phyloP scores from a whole-genome alignment of 345 rosid genomes.

The Turritis glabra region DNA sequence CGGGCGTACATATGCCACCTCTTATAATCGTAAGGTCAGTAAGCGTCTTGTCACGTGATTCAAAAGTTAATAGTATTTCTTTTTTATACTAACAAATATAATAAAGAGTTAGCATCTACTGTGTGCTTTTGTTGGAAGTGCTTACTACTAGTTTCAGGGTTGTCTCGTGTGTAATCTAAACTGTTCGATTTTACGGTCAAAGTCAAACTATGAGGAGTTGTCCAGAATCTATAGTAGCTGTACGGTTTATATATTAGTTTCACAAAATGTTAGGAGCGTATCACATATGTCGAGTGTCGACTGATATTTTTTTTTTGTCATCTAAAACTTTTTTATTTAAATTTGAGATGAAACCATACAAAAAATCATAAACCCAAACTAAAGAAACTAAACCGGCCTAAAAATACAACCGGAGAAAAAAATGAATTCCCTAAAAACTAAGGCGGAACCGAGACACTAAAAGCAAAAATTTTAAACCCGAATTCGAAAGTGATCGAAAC shows the following conservation, averaged over 20 bases:
- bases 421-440: too few relatives aligned
- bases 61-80: not conserved
- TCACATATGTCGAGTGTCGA: constrained; percentile 5
- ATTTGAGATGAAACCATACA: too few relatives aligned
- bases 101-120: not conserved
- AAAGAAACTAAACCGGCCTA: too few relatives aligned
- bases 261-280: not conserved
- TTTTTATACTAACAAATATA: not conserved
- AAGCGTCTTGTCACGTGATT: constrained; percentile 1
- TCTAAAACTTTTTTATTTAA: too few relatives aligned
- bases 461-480: too few relatives aligned
- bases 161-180: not conserved
- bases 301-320: not conserved
- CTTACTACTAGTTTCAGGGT: not conserved
- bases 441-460: too few relatives aligned
- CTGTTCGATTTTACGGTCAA: constrained; percentile 13
- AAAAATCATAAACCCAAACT: too few relatives aligned
- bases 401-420: too few relatives aligned
- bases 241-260: not conserved
- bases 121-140: not conserved
- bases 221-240: constrained; percentile 3
- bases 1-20: not conserved
- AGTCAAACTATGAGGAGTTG: constrained; percentile 1
- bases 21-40: constrained; percentile 14
- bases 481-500: too few relatives aligned